Base-by-base conservation (phyloP, 139 green algal species). In the Eudorina sp. region DNA sequence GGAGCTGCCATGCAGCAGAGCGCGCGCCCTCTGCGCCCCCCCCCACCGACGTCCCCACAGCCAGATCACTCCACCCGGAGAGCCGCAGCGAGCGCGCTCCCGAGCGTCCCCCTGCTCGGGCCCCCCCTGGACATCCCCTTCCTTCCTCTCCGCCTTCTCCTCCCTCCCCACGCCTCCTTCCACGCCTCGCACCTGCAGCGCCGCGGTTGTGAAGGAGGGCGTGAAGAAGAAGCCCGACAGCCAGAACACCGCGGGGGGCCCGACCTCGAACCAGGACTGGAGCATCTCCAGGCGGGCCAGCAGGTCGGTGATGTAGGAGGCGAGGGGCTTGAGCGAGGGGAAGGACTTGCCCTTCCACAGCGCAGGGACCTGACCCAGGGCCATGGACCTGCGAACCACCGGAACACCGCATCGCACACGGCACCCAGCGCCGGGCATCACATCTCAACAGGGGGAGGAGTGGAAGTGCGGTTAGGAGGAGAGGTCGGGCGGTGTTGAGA, bases 161-260 rank as follows among this genome's bases (percentile, higher is more conserved):
- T 72, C 43, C 62, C n/a, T 43, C n/a, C 11, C n/a, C 7, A 36
- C 8, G 29, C 43, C 11, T 72, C 62, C 29, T 14, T 41, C 29
- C 48, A 3, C n/a, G 8, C 27, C 8, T 11, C 83, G 19, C 85
- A 79, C 85, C 75, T 96, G 94, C 48, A 95, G 88, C 38, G 77
- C 91, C 19, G 93, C 93, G 13, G 95, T 96, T 14, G 94, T 92
- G 92, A 97, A 97, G 38, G 92, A 95, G 31, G 95, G 95, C 68
- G 93, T 94, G 91, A 97, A 98, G 93, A 97, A 98, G 89, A 98
- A 98, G 75, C 93, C 95, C n/a, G 92, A 90, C 43, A 98, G 89
- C 95, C 96, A 98, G 94, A 96, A 96, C n/a, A 94, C 53, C 1
- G 95, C 90, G 21, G 90, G 89, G n/a, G 90, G 88, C 9, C 92